Base-by-base conservation (phyloP, 148 eudicot genomes). In the Vaccinium vitisidaea region DNA sequence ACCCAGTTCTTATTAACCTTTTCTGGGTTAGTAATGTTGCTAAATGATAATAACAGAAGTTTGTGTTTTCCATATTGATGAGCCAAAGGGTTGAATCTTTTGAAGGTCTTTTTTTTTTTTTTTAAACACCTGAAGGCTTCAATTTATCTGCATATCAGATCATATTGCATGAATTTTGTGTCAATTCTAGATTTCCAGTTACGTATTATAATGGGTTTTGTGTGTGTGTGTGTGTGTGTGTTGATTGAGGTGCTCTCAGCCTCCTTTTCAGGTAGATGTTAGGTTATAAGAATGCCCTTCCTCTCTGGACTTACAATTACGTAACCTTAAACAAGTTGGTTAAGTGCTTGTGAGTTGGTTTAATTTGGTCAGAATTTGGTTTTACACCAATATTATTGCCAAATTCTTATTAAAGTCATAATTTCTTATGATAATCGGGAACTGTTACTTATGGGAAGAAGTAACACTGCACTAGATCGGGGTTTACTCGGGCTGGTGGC, bases 111-210 rank as follows among this genome's bases (percentile, higher is more conserved):
- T 11, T 61, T 75, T 10, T 52, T 49, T 67, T 2, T 52, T 49
- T 49, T 65, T 83, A 27, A 75, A 81, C 82, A 58, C 69, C 46
- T 10, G 13, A 50, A 59, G 69, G 55, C 77, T 87, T 65, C 16
- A 32, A 50, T 43, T 70, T 65, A 81, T 83, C 86, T 81, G 82
- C 79, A 69, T 71, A 50, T 12, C 83, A 67, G 25, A 67, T 75
- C 15, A 82, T 39, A 54, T 73, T 67, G 48, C 80, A 73, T 48
- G 76, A 75, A 49, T 32, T 53, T n/a, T 65, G 10, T 75, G 12
- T 16, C 54, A 77, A 36, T 85, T 74, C 82, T 63, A 73, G 71
- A 70, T 25, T 65, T 67, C n/a, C 43, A 18, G 85, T 81, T 71
- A 87, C 59, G 11, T 52, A 52, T 14, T 7, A 8, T 56, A 10